Conservation (phyloP, 2,329 filamentous ascomycete genomes). For the Beauveria brongniartii region DNA sequence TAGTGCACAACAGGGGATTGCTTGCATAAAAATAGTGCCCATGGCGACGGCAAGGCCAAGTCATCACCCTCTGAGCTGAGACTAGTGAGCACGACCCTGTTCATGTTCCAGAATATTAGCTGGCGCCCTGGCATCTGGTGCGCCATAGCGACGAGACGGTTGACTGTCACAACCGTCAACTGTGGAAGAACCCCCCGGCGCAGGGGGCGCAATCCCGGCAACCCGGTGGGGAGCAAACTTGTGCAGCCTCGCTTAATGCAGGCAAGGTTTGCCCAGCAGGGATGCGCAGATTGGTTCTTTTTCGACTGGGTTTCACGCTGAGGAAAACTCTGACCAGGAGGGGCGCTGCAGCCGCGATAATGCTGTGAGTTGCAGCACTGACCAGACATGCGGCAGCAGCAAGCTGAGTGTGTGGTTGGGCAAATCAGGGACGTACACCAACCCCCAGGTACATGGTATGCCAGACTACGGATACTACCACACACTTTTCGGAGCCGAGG, state of each 20-base stretch:
- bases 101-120: too few relatives aligned
- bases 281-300: neutral
- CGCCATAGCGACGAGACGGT: neutral
- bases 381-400: neutral
- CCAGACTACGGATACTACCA: neutral
- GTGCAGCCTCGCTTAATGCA: neutral
- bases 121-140: too few relatives aligned
- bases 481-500: neutral
- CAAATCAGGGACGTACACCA: neutral
- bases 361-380: too few relatives aligned
- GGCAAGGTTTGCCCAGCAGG: neutral
- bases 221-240: neutral
- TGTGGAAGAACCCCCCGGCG: neutral
- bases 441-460: neutral
- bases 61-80: too few relatives aligned
- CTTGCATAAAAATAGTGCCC: conserved; percentile 7
- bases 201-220: neutral
- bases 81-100: too few relatives aligned
- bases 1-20: neutral
- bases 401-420: neutral
- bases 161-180: too few relatives aligned
- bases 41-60: neutral
- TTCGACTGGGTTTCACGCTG: too few relatives aligned
- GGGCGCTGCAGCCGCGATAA: neutral
- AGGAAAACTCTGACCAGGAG: neutral